phyloP scores from a whole-genome alignment of 202 grass and related monocot genomes.

The Eragrostis tef region DNA sequence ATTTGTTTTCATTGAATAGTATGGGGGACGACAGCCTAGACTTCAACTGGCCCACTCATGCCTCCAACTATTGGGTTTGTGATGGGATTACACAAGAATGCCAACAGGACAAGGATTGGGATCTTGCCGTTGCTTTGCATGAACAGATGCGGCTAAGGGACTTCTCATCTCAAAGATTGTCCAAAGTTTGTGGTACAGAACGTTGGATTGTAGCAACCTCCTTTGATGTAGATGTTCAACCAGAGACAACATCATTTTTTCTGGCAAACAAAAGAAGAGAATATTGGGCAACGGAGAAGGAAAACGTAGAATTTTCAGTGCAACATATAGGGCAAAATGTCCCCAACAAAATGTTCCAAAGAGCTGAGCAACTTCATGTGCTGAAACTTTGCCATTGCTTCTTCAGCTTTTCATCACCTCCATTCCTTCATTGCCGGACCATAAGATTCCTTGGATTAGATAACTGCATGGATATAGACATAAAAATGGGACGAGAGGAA shows the following conservation, averaged over 20 bases:
- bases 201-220: not conserved
- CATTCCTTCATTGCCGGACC: not conserved
- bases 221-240: too few species aligned
- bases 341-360: not conserved
- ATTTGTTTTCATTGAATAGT: too few species aligned
- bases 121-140: not conserved
- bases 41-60: not conserved
- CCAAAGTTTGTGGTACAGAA: rapidly evolving
- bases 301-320: too few species aligned
- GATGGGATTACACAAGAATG: not conserved
- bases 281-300: too few species aligned
- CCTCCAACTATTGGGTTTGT: not conserved
- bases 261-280: not conserved
- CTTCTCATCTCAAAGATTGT: not conserved
- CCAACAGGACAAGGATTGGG: not conserved
- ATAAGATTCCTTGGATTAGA: slow-evolving; percentile 14
- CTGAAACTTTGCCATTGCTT: not conserved
- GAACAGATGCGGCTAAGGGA: not conserved
- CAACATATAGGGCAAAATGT: not conserved
- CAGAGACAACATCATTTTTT: slow-evolving; percentile 9
- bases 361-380: not conserved
- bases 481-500: not conserved
- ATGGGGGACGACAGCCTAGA: too few species aligned
- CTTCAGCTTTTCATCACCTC: slow-evolving; percentile 30
- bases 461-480: not conserved